Percentiles rank a stretch among this genome's conserved stretches.
Conservation (phyloP, 768 basidiomycete species). For the Xanthoconium purpureum region DNA sequence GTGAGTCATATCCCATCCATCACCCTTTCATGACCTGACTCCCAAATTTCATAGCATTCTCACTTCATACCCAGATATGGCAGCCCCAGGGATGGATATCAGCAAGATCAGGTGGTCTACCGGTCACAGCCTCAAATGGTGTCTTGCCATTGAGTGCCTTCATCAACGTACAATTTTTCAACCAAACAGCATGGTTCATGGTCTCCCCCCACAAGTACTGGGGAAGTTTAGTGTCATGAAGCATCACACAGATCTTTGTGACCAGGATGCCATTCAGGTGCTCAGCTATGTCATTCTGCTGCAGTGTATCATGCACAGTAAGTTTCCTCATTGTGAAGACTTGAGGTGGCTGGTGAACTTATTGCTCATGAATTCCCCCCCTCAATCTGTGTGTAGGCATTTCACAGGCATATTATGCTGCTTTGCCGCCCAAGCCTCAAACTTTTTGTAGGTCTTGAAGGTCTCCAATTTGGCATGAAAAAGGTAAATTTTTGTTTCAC, state of each 20-base stretch:
- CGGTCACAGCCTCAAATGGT: neutral
- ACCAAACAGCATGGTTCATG: neutral
- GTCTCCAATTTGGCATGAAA: conserved; percentile 4
- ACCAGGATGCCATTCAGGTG: neutral
- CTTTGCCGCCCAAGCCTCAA: neutral
- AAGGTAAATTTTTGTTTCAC: too few species aligned
- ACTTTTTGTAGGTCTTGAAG: conserved; percentile 4
- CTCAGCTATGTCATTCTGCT: neutral
- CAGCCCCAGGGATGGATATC: neutral
- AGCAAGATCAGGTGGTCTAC: neutral
- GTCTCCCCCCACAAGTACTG: conserved; percentile 3
- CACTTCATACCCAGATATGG: neutral
- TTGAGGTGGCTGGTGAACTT: neutral
- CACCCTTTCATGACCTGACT: neutral
- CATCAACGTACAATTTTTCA: neutral
- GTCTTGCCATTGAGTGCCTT: neutral
- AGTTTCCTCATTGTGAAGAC: neutral
- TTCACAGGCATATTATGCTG: neutral
- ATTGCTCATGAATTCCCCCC: conserved; percentile 33
- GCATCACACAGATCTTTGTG: neutral
- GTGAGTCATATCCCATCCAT: neutral
- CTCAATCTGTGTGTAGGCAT: neutral
- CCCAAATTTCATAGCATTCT: neutral
- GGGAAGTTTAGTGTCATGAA: neutral
- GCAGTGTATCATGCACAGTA: neutral